phyloP scores from a whole-genome alignment of 2,329 filamentous ascomycete species.

The Microdochium nivale region DNA sequence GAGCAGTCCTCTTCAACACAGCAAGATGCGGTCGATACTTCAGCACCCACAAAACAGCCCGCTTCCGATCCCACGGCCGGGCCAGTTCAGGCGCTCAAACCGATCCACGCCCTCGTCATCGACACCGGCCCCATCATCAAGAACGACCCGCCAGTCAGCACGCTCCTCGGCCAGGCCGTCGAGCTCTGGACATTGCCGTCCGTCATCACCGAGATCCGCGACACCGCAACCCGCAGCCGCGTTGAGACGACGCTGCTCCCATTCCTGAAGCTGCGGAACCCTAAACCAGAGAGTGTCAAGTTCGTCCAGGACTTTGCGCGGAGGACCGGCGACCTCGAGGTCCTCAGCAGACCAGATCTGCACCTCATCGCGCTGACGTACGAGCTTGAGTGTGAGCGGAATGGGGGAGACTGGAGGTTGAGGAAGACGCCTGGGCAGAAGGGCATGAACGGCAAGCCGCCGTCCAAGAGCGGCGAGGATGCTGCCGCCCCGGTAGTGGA shows the following conservation, averaged over 20 bases:
- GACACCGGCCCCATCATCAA: constrained; percentile 92
- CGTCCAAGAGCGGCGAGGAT: constrained; percentile 27
- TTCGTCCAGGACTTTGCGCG: constrained; percentile 78
- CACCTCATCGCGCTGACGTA: constrained; percentile 86
- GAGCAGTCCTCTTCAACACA: neutral
- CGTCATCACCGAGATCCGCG: constrained; percentile 81
- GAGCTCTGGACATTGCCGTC: constrained; percentile 74
- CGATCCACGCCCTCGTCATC: constrained; percentile 75
- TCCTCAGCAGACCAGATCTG: constrained; percentile 82
- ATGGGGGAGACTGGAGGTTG: constrained; percentile 82
- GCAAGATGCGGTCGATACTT: neutral
- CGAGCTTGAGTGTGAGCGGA: constrained; percentile 86
- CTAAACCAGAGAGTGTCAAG: constrained; percentile 67
- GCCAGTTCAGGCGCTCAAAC: constrained; percentile 34
- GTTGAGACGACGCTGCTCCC: constrained; percentile 80
- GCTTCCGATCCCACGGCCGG: neutral
- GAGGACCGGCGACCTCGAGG: constrained; percentile 80
- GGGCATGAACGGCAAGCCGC: constrained; percentile 60
- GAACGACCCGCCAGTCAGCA: constrained; percentile 79
- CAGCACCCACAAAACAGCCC: neutral
- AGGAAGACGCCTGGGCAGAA: constrained; percentile 74
- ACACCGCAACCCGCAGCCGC: constrained; percentile 69
- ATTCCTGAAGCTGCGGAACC: constrained; percentile 71
- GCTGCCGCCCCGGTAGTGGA: neutral
- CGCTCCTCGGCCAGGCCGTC: constrained; percentile 69